Evolutionary conservation across 2,329 filamentous ascomycete species (phyloP), one percentile per base, ranked within the genome.

Genomic region (Talaromyces atroroseus): DNA sequence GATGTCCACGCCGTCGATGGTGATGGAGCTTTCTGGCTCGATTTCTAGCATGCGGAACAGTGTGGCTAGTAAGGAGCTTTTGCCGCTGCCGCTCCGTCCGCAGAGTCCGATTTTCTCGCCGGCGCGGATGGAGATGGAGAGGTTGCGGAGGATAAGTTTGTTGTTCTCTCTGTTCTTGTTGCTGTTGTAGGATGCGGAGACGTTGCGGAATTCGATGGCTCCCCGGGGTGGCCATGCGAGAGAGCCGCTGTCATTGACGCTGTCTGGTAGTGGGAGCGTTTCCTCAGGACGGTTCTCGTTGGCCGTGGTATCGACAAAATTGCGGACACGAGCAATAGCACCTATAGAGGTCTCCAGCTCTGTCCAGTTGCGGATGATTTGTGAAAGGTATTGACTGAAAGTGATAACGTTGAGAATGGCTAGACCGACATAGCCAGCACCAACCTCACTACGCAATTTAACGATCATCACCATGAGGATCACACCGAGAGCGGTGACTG

Each of bases 341-440:
- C 82, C 82, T 42, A 85, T 76, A 32, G 77, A 76, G 0, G 81
- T 84, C 60, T 85, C 82, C 11, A 85, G 69, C 40, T 75, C 73
- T 0, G 82, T 83, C 81, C 81, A 85, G 50, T 73, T 76, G 21
- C 72, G 72, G 8, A 82, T 71, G 18, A 82, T 66, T 8, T 76
- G 64, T 50, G 78, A 78, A 55, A 83, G 71, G 49, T 71, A 75
- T 44, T 77, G 72, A 42, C 77, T 81, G 65, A 84, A 81, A 18
- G 74, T 68, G 20, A 83, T 76, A 32, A 82, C 73, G 55, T 80
- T 81, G 16, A 81, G 65, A 16, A 84, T 66, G 0, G 79, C 79
- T 5, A 83, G 71, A 58, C 80, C 81, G 11, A 82, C 74, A 50
- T 76, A 77, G 29, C 78, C 79, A 2, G 76, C 72, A 49, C 73